Percentiles rank a stretch among this genome's conserved stretches.
phyloP scores from a whole-genome alignment of 208 protist genomes.

The Phytomonas sp. region DNA sequence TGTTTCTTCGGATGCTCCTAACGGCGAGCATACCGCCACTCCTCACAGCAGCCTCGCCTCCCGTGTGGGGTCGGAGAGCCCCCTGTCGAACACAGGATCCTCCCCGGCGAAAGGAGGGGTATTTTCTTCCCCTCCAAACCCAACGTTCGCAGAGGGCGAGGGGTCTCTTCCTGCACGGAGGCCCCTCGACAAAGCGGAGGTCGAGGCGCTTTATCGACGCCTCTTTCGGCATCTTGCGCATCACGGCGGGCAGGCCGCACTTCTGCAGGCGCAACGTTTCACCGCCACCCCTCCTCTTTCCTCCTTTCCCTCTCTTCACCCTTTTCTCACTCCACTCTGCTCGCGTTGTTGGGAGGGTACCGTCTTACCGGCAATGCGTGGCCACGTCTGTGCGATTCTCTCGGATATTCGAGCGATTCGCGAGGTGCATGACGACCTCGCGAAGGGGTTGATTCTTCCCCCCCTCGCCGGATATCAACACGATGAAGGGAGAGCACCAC shows the following conservation, averaged over 20 bases:
- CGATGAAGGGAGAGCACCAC: too few relatives aligned
- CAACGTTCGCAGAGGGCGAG: too few relatives aligned
- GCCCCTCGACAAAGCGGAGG: background rate
- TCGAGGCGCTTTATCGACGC: background rate
- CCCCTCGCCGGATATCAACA: too few relatives aligned
- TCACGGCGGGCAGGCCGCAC: background rate
- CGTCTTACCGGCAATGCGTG: background rate
- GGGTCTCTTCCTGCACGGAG: background rate
- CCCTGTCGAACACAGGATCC: background rate
- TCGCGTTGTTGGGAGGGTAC: background rate
- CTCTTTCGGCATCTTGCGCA: background rate
- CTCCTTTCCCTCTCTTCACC: background rate
- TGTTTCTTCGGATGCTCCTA: too few relatives aligned
- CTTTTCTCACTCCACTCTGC: background rate
- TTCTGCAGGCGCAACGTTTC: background rate
- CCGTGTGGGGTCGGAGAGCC: background rate
- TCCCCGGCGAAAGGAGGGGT: background rate
- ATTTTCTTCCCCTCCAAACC: too few relatives aligned
- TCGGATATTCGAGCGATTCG: background rate
- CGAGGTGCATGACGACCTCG: background rate
- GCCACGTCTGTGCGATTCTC: background rate
- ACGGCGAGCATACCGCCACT: background rate
- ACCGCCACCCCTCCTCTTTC: background rate
- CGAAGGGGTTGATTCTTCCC: background rate
- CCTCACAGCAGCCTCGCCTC: background rate